A percentile compares a stretch with the other conserved stretches of the same genome.
phyloP scores from a whole-genome alignment of 805 yeast genomes.

The Saturnispora serradocipensis region DNA sequence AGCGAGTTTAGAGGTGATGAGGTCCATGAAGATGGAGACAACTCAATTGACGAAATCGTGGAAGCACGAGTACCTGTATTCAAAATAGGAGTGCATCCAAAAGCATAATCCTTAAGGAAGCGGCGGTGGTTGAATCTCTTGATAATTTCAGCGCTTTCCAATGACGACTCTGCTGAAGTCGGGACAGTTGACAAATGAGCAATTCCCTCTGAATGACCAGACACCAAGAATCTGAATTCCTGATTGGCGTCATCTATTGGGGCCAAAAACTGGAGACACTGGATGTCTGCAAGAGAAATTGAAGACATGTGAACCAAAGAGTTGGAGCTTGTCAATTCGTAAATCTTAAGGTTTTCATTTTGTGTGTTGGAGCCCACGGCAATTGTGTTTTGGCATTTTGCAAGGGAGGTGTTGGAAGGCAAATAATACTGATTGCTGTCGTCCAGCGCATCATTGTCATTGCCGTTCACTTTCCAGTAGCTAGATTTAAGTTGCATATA shows the following conservation, averaged over 20 bases:
- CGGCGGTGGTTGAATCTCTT: constrained; percentile 73
- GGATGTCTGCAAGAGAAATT: constrained; percentile 48
- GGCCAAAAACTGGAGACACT: constrained; percentile 42
- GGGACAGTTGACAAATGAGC: constrained; percentile 70
- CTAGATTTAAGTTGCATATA: constrained; percentile 13
- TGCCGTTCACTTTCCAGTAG: constrained; percentile 26
- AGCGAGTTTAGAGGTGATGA: constrained; percentile 38
- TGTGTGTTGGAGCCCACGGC: constrained; percentile 45
- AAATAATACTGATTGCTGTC: constrained; percentile 10
- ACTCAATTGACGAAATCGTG: constrained; percentile 29
- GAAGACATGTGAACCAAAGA: constrained; percentile 49
- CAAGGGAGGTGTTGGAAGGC: constrained; percentile 33
- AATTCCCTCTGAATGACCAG: constrained; percentile 72
- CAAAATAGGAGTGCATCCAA: constrained; percentile 10
- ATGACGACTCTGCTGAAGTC: constrained; percentile 25
- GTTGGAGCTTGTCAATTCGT: constrained; percentile 28
- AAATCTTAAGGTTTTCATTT: constrained; percentile 41
- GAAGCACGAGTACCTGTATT: constrained; percentile 12
- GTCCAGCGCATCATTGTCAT: not conserved
- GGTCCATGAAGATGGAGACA: constrained; percentile 34
- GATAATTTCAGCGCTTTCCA: constrained; percentile 58
- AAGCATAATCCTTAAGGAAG: constrained; percentile 31
- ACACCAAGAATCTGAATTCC: constrained; percentile 35
- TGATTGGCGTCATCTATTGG: constrained; percentile 17
- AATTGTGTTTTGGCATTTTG: constrained; percentile 28